A percentile compares a stretch with the other conserved stretches of the same genome.
Evolutionary conservation across 1,139 yeast genomes (phyloP).

Genomic region (Zygosaccharomyces sapae): DNA sequence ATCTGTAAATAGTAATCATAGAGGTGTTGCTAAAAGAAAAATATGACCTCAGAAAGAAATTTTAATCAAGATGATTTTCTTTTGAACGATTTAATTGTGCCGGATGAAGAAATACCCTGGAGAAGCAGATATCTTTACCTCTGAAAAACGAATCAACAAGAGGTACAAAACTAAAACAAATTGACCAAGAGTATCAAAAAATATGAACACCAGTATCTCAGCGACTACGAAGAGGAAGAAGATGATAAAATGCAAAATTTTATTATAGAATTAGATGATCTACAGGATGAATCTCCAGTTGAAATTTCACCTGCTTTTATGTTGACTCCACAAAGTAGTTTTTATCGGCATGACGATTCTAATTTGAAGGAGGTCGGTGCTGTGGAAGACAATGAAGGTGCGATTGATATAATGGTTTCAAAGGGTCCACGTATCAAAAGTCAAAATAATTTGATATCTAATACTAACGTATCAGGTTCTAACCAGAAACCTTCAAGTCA

Average conservation of each 20-base stretch:
- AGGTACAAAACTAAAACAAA: constrained; percentile 9
- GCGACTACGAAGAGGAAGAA: constrained; percentile 11
- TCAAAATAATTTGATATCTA: background rate
- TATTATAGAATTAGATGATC: constrained; percentile 2
- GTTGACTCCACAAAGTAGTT: background rate
- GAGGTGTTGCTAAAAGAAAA: constrained; percentile 28
- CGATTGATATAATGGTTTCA: constrained; percentile 18
- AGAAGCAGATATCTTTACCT: background rate
- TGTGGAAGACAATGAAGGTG: constrained; percentile 14
- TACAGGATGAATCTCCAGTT: background rate
- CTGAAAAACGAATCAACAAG: background rate
- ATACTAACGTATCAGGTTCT: background rate
- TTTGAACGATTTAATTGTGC: constrained; percentile 20
- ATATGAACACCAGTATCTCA: constrained; percentile 14
- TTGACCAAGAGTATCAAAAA: constrained; percentile 15
- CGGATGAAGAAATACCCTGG: constrained; percentile 14
- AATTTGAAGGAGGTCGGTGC: constrained; percentile 7
- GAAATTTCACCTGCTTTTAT: background rate
- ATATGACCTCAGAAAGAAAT: background rate
- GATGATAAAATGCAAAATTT: constrained; percentile 3
- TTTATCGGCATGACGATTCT: background rate
- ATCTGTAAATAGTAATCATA: constrained; percentile 11
- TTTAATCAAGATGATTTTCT: constrained; percentile 19
- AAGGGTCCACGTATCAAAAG: background rate
- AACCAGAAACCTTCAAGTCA: background rate